Conservation (phyloP, 768 basidiomycete species). For the Rhizopogon vulgaris region DNA sequence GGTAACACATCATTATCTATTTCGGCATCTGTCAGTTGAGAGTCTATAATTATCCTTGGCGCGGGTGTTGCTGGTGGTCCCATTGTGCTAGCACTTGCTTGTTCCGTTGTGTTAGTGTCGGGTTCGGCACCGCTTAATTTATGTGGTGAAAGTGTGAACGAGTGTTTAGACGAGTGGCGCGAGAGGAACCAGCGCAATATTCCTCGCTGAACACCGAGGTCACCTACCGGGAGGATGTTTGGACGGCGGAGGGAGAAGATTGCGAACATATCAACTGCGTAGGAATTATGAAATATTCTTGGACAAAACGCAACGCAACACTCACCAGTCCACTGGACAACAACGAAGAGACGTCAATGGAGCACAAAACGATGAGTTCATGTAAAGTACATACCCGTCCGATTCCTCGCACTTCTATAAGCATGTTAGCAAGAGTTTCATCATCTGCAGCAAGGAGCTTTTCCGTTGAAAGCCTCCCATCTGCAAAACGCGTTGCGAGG, state of each 20-base stretch:
- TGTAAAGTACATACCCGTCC: constrained; percentile 47
- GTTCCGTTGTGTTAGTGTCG: not conserved
- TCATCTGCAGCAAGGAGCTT: constrained; percentile 68
- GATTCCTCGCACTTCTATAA: constrained; percentile 75
- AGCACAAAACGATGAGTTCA: not conserved
- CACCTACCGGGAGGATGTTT: constrained; percentile 74
- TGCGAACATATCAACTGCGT: constrained; percentile 84
- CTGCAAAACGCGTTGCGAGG: constrained; percentile 72
- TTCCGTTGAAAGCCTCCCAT: constrained; percentile 70
- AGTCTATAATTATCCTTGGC: not conserved
- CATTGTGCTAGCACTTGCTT: not conserved
- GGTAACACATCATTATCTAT: constrained; percentile 28
- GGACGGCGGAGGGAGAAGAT: constrained; percentile 84
- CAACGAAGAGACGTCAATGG: constrained; percentile 2
- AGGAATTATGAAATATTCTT: constrained; percentile 4
- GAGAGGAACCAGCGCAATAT: constrained; percentile 63
- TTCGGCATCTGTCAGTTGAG: not conserved
- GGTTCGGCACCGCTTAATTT: constrained; percentile 29
- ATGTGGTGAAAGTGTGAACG: constrained; percentile 44
- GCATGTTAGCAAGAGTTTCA: constrained; percentile 68
- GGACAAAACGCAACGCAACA: not conserved
- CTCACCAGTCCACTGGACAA: constrained; percentile 55
- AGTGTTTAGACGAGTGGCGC: constrained; percentile 47
- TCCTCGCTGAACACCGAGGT: constrained; percentile 80
- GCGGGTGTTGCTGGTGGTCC: constrained; percentile 1